phyloP scores from a whole-genome alignment of 768 basidiomycete genomes.

The Pilatotrama ljubarskyi region DNA sequence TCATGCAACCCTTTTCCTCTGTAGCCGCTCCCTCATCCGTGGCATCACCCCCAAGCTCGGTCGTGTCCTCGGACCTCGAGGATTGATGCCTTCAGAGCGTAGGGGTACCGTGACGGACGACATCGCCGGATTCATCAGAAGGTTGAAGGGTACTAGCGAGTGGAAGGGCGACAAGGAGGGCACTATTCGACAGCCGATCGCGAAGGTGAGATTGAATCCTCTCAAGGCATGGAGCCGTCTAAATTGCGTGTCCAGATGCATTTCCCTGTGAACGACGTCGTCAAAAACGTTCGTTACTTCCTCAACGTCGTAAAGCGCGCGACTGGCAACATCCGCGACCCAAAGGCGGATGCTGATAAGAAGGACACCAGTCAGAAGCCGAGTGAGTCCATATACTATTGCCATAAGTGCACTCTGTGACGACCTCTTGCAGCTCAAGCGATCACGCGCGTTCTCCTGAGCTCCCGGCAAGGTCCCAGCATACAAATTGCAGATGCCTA shows the following conservation, averaged over 20 bases:
- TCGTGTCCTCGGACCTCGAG: conserved; percentile 79
- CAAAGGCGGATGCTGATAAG: conserved; percentile 42
- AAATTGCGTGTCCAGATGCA: conserved; percentile 50
- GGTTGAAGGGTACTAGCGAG: conserved; percentile 79
- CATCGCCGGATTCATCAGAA: conserved; percentile 75
- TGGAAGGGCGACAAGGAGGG: conserved; percentile 93
- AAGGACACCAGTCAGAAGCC: conserved; percentile 45
- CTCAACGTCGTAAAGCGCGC: conserved; percentile 70
- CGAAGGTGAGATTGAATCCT: conserved; percentile 51
- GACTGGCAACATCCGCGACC: conserved; percentile 67
- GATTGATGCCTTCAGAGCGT: conserved; percentile 93
- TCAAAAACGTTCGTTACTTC: conserved; percentile 78
- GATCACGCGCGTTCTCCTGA: conserved; percentile 81
- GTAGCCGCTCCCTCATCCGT: conserved; percentile 75
- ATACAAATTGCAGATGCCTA: conserved; percentile 83
- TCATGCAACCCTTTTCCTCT: conserved; percentile 81
- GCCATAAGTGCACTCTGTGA: background rate
- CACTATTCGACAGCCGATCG: conserved; percentile 80
- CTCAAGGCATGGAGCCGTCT: background rate
- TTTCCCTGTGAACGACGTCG: conserved; percentile 74
- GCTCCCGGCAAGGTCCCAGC: conserved; percentile 85
- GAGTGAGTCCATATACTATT: conserved; percentile 24
- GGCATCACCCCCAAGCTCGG: conserved; percentile 80
- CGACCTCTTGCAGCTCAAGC: conserved; percentile 53
- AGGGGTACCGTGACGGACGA: conserved; percentile 94